Conservation (phyloP, 78 protist species). For the Dictyostelium capitatum region DNA sequence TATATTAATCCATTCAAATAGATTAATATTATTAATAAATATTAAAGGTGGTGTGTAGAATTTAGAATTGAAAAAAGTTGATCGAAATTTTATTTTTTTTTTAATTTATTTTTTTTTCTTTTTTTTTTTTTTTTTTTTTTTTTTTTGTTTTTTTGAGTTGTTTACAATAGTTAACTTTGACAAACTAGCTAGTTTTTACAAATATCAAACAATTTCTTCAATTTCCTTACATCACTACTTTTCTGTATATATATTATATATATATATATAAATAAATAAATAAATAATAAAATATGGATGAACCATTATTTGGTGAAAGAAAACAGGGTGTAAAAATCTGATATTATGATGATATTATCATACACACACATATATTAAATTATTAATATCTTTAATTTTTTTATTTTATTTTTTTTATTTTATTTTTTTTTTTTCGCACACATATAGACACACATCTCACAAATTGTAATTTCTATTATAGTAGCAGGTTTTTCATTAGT, state of each 20-base stretch:
- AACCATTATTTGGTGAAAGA: slow-evolving; percentile 80
- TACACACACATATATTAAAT: background rate
- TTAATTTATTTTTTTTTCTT: no score
- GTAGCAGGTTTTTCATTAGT: slow-evolving; percentile 52
- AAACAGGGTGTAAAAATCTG: slow-evolving; percentile 9
- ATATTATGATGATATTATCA: background rate
- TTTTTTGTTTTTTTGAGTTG: slow-evolving; percentile 14
- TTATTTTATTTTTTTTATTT: background rate
- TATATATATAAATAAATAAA: background rate
- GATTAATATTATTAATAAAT: no score
- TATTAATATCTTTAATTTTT: background rate
- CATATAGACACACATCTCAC: slow-evolving; percentile 48
- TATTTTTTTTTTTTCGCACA: background rate
- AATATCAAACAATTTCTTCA: no score
- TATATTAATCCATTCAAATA: no score
- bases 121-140: background rate
- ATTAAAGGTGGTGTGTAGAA: no score
- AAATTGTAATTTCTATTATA: slow-evolving; percentile 12
- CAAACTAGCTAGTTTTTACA: no score
- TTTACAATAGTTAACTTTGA: no score
- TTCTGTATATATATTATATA: no score
- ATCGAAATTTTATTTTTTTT: background rate
- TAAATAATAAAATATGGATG: slow-evolving; percentile 54
- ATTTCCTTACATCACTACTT: no score
- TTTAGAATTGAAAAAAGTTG: background rate